Base-by-base conservation (phyloP, 495 filamentous ascomycete species). In the Penicillium coffeae region DNA sequence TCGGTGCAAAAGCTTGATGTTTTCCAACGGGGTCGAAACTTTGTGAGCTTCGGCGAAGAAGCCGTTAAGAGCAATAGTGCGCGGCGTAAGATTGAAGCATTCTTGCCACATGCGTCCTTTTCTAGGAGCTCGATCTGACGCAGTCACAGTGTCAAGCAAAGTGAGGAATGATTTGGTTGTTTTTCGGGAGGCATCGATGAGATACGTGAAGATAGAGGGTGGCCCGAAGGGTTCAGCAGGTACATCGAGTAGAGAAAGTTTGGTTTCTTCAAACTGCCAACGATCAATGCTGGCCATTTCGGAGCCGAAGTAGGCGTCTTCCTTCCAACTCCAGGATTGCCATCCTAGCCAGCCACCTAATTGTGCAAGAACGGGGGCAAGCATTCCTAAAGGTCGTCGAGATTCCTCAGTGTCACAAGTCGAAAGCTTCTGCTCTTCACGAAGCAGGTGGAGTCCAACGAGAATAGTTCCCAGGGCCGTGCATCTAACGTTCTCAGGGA, bases 401-500 rank as follows among this genome's bases (percentile, higher is more conserved):
- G 76, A 73, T 42, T 75, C 70, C 48, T 86, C 77, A 0, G 74
- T 71, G 18, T 80, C 72, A 15, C 82, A 75, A 21, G 82, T 80
- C 39, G 88, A 83, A 4, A 98, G 80, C 60, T 94, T 96, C 52
- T 87, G 80, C 56, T 98, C 93, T 62, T 98, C 92, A 2, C 86
- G 75, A 3, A 95, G 63, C 6, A 97, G 76, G 64, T 97, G 94
- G 18, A 98, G 75, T 12, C 81, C 83, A 41, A 93, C 72, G 8
- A 96, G 71, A 2, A 92, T 73, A 39, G 82, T 84, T 49, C 80
- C 79, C 33, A 89, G 72, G 22, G 80, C 76, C 42, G 72, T 78
- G 16, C 77, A 76, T 22, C 85, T 79, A 35, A 73, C 68, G 21
- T 77, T 74, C 32, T 73, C 69, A 41, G 73, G 73, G 46, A 75